These are phyloP conservation scores for Lecanicillium sp. DNA, from an alignment of 2,329 filamentous ascomycete genomes.

Conservation along the genomic window DNA sequence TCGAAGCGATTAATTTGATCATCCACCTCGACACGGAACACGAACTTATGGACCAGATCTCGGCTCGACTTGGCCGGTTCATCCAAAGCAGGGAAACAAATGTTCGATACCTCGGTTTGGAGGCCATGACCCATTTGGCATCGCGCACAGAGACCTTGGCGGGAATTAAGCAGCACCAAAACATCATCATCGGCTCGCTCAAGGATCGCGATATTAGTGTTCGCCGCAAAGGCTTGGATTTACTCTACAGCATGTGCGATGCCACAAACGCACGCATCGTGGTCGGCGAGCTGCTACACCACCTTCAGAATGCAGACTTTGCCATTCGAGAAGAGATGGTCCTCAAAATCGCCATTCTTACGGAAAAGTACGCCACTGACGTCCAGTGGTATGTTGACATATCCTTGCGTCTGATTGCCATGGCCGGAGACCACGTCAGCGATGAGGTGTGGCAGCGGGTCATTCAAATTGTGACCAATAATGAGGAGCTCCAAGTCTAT, in stretches of 20 bases:
- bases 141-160: slow-evolving; percentile 89
- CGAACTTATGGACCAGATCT: slow-evolving; percentile 92
- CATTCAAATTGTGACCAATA: slow-evolving; percentile 98
- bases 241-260: slow-evolving; percentile 99
- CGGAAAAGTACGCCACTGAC: slow-evolving; percentile 96
- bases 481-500: slow-evolving; percentile 95
- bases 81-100: slow-evolving; percentile 97
- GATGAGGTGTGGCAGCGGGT: slow-evolving; percentile 99
- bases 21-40: slow-evolving; percentile 96
- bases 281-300: slow-evolving; percentile 86
- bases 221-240: slow-evolving; percentile 85
- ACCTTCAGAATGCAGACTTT: slow-evolving; percentile 93
- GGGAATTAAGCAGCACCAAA: slow-evolving; percentile 96
- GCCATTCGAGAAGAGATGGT: slow-evolving; percentile 99
- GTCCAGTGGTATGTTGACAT: slow-evolving; percentile 99
- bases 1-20: slow-evolving; percentile 97
- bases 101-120: slow-evolving; percentile 87
- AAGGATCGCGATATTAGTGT: slow-evolving; percentile 97
- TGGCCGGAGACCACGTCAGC: slow-evolving; percentile 96
- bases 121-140: slow-evolving; percentile 97
- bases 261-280: slow-evolving; percentile 88
- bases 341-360: slow-evolving; percentile 94
- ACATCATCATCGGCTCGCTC: slow-evolving; percentile 87
- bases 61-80: slow-evolving; percentile 81
- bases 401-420: slow-evolving; percentile 84